Evolutionary conservation across 2,329 filamentous ascomycete species (phyloP).

Genomic region (Akanthomyces dipterigenus): DNA sequence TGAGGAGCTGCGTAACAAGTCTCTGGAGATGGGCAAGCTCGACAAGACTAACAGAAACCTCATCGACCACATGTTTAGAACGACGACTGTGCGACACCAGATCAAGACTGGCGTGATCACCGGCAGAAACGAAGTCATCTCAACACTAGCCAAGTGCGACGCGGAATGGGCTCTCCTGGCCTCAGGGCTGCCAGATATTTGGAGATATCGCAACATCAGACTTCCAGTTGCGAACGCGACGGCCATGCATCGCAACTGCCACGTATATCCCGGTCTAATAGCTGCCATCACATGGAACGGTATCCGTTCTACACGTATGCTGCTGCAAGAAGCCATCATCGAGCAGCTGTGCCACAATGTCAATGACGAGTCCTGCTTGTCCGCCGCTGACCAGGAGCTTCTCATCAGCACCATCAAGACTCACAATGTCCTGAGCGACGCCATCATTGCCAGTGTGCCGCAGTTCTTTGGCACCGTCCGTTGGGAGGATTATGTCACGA

Average conservation of each 20-base stretch:
- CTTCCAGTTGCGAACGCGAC: conserved; percentile 33
- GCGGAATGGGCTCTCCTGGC: conserved; percentile 35
- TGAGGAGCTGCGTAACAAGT: conserved; percentile 38
- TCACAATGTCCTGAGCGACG: conserved; percentile 33
- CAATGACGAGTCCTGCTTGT: conserved; percentile 21
- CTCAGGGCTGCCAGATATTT: conserved; percentile 30
- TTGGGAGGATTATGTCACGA: conserved; percentile 27
- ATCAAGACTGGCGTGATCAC: conserved; percentile 33
- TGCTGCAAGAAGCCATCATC: conserved; percentile 42
- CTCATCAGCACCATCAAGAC: conserved; percentile 31
- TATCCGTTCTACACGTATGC: conserved; percentile 38
- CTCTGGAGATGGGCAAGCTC: conserved; percentile 29
- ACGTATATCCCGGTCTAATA: conserved; percentile 39
- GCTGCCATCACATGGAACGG: conserved; percentile 43
- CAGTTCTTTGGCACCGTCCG: conserved; percentile 44
- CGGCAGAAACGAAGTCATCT: conserved; percentile 28
- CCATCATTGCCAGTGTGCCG: conserved; percentile 40
- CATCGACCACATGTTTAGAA: conserved; percentile 36
- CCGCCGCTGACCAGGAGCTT: conserved; percentile 26
- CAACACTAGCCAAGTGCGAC: conserved; percentile 34
- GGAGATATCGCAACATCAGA: conserved; percentile 36
- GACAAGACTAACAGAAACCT: conserved; percentile 36
- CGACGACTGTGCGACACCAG: conserved; percentile 41
- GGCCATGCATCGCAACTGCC: conserved; percentile 35
- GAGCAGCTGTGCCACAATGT: conserved; percentile 33